Conservation (phyloP, 345 rosid species). For the Cardamine chenopodiifolia region DNA sequence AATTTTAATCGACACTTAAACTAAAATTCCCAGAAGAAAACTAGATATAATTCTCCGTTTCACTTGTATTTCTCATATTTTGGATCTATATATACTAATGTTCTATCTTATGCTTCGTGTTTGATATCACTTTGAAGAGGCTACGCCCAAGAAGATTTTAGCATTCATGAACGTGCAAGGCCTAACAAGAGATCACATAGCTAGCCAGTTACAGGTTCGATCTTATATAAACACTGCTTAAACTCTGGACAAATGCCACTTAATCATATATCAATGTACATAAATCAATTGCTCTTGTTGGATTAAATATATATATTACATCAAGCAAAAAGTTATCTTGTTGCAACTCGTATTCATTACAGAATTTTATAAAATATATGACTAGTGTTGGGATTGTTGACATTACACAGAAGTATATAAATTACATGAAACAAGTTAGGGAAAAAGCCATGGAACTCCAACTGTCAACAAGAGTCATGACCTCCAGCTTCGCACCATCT, state of each 20-base stretch:
- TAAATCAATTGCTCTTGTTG: neutral
- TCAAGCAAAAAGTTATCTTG: neutral
- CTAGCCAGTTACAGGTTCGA: slow-evolving; percentile 76
- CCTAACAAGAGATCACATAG: slow-evolving; percentile 60
- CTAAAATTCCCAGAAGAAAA: neutral
- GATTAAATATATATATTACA: neutral
- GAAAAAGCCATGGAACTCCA: slow-evolving; percentile 20
- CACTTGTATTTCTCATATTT: neutral
- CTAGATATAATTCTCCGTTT: neutral
- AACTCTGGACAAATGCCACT: neutral
- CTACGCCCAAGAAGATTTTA: slow-evolving; percentile 63
- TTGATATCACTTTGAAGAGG: slow-evolving; percentile 49
- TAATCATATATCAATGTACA: neutral
- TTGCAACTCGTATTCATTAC: neutral
- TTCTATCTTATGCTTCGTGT: neutral
- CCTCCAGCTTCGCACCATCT: slow-evolving; percentile 37
- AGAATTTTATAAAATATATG: neutral
- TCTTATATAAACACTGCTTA: neutral
- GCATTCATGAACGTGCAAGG: slow-evolving; percentile 57
- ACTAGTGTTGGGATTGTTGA: slow-evolving; percentile 15
- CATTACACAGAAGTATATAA: slow-evolving; percentile 57
- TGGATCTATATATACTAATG: neutral
- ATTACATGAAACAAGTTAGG: slow-evolving; percentile 42
- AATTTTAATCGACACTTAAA: neutral
- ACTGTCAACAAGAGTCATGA: neutral